Evolutionary conservation across 176 grass and related monocot species (phyloP).

Genomic region (Musa beccarii): DNA sequence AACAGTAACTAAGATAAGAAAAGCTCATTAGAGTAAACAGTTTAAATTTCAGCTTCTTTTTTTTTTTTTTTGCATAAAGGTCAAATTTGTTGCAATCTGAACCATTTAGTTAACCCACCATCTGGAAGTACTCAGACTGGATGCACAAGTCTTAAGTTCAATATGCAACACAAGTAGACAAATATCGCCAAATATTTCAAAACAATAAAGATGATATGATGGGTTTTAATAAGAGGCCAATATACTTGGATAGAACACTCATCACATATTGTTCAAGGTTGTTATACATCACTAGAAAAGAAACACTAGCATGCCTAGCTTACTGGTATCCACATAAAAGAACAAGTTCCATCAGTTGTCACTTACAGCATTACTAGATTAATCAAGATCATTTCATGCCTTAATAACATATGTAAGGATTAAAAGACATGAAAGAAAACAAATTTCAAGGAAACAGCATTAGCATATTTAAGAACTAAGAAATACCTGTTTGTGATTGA

Average conservation of each 20-base stretch:
- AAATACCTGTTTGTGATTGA: slow-evolving; percentile 83
- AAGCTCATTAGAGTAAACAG: neutral
- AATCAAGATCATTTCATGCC: neutral
- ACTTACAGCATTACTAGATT: neutral
- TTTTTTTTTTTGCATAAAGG: too few species aligned
- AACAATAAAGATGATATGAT: neutral
- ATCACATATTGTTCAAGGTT: neutral
- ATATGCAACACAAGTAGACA: too few species aligned
- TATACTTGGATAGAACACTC: neutral
- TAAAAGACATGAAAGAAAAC: neutral
- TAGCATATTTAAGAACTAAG: slow-evolving; percentile 5
- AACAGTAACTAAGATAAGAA: neutral
- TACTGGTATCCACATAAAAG: too few species aligned
- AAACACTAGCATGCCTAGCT: too few species aligned
- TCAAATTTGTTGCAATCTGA: too few species aligned
- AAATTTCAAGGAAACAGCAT: too few species aligned
- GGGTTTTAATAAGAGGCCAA: neutral
- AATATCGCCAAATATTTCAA: too few species aligned
- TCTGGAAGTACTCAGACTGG: too few species aligned
- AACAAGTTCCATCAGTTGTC: neutral
- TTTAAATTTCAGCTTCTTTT: neutral
- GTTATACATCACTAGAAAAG: too few species aligned
- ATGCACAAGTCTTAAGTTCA: too few species aligned
- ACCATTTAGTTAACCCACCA: too few species aligned
- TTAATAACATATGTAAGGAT: neutral